A percentile compares a stretch with the other conserved stretches of the same genome.
These are phyloP conservation scores for Candida germanica DNA, from an alignment of 805 yeast species.

Conservation along the genomic window DNA sequence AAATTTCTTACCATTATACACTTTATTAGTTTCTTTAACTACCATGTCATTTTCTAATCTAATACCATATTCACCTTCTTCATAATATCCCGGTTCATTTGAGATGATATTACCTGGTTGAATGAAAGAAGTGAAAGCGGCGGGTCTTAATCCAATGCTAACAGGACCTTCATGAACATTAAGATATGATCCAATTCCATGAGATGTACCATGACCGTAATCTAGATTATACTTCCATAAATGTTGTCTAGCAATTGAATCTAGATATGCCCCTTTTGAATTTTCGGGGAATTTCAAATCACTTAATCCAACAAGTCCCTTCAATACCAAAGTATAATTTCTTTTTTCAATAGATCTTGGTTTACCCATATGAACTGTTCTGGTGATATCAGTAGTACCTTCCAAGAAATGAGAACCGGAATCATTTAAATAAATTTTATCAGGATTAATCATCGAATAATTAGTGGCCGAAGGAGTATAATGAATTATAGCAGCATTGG, in stretches of 20 bases:
- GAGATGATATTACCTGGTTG: slow-evolving; percentile 54
- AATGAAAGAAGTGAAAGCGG: slow-evolving; percentile 42
- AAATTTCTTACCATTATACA: slow-evolving; percentile 54
- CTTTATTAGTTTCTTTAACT: slow-evolving; percentile 38
- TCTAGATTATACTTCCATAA: slow-evolving; percentile 58
- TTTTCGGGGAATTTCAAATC: slow-evolving; percentile 51
- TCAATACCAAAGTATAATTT: slow-evolving; percentile 56
- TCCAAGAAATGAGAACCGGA: slow-evolving; percentile 90
- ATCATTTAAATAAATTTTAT: slow-evolving; percentile 73
- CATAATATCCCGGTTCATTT: slow-evolving; percentile 63
- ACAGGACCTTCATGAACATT: slow-evolving; percentile 65
- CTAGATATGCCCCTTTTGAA: slow-evolving; percentile 53
- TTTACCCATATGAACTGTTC: slow-evolving; percentile 53
- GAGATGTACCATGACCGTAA: slow-evolving; percentile 64
- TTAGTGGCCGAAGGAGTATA: slow-evolving; percentile 53
- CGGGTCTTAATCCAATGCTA: slow-evolving; percentile 56
- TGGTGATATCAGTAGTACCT: slow-evolving; percentile 74
- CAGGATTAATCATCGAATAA: slow-evolving; percentile 50
- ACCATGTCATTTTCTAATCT: slow-evolving; percentile 53
- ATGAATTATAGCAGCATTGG: slow-evolving; percentile 76
- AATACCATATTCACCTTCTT: slow-evolving; percentile 58
- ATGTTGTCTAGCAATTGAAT: slow-evolving; percentile 55
- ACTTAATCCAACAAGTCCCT: slow-evolving; percentile 53
- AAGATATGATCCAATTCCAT: slow-evolving; percentile 60
- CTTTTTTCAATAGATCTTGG: slow-evolving; percentile 46